Evolutionary conservation across 2,329 filamentous ascomycete species (phyloP), one percentile per base, ranked within the genome.

Genomic region (Sarocladium brachiariae): DNA sequence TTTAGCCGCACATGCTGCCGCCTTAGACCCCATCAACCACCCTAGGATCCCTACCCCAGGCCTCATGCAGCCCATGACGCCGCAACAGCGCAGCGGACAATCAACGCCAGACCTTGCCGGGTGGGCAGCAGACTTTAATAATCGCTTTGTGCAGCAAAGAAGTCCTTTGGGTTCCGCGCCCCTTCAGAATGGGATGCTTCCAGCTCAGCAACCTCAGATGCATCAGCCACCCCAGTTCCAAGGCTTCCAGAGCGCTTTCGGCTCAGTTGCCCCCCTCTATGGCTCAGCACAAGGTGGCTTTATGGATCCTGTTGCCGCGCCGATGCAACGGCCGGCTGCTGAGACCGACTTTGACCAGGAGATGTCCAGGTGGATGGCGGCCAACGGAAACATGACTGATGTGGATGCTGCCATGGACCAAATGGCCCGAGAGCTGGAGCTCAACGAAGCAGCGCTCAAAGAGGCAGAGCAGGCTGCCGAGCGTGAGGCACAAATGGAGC

Each of bases 351-450:
- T 72, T 30, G 64, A 70, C 46, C 54, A 64, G 33, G 69, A 73
- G 37, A 69, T 73, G 64, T 61, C 63, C 5, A 60, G 58, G 21
- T 73, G 70, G 70, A 68, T 72, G 64, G 61, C 65, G 0, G 59
- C 51, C 13, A 65, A 73, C 38, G 61, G 56, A 5, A 21, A 59
- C 35, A 70, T 71, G 62, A 59, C 64, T 21, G 61, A 70, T 27
- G 68, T 72, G 2, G 68, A 72, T 47, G 68, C 67, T 18, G 65
- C 67, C 50, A 72, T 73, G 67, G 69, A 72, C 31, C 63, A 69
- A 50, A 64, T 73, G 56, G 70, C 70, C 5, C 62, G 61, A 11
- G 68, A 73, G 50, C 58, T 72, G 8, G 67, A 70, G 35, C 59
- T 65, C 50, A 65, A 63, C 53, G 63, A 69, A n/a, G 57, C 61